phyloP scores from a whole-genome alignment of 176 grass and related monocot genomes.

The Carex cristatella region DNA sequence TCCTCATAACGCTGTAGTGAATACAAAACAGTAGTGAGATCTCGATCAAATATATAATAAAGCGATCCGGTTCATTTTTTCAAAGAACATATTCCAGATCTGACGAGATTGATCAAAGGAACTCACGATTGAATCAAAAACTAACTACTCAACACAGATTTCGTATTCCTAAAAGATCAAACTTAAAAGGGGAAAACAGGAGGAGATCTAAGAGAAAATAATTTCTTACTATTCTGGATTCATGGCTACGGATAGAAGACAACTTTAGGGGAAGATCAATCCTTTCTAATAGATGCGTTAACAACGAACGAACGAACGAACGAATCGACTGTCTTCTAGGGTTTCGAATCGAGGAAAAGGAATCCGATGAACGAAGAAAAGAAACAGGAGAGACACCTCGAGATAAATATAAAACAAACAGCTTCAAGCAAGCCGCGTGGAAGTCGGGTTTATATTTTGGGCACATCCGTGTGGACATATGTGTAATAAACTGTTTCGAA shows the following conservation, averaged over 20 bases:
- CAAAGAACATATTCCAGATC: constrained; percentile 24
- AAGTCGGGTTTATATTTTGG: background rate
- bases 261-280: background rate
- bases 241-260: constrained; percentile 31
- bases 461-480: background rate
- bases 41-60: background rate
- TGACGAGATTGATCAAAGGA: background rate
- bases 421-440: constrained; percentile 6
- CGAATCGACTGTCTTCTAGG: background rate
- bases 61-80: background rate
- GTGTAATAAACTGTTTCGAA: background rate
- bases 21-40: background rate
- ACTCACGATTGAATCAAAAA: constrained; percentile 1
- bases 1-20: background rate
- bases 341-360: constrained; percentile 10
- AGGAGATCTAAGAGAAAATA: constrained; percentile 12
- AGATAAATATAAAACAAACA: constrained; percentile 21
- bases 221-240: constrained; percentile 64
- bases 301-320: constrained; percentile 1
- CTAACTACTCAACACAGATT: background rate
- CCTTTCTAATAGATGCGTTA: background rate
- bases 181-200: background rate
- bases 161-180: background rate
- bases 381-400: background rate
- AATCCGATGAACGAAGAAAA: constrained; percentile 29